Percentiles rank a stretch among this genome's conserved stretches.
Conservation (phyloP, 1,139 yeast species). For the Sugiyamaella novakii region DNA sequence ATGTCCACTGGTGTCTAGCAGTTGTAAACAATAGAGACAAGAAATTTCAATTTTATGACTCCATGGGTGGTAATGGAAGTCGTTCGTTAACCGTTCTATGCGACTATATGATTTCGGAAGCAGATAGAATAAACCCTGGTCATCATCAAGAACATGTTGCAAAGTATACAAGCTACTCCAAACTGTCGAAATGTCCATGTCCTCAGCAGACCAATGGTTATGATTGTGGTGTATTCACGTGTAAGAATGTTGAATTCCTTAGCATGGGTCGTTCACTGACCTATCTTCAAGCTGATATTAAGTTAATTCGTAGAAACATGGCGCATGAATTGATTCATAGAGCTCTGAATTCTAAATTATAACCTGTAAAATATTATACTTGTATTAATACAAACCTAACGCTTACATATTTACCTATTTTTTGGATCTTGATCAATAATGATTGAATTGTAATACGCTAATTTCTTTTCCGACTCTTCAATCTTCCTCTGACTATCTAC, state of each 20-base stretch:
- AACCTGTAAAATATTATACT: conserved; percentile 3
- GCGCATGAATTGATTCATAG: conserved; percentile 49
- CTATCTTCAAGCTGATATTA: conserved; percentile 74
- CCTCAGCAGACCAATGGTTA: conserved; percentile 90
- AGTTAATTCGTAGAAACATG: conserved; percentile 67
- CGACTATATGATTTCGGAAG: conserved; percentile 46
- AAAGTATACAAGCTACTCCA: conserved; percentile 34
- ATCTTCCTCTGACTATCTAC: conserved; percentile 48
- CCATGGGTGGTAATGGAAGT: conserved; percentile 61
- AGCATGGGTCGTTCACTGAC: conserved; percentile 51
- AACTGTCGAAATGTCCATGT: conserved; percentile 44
- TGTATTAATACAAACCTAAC: not conserved
- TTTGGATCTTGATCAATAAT: conserved; percentile 9
- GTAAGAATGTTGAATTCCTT: conserved; percentile 71
- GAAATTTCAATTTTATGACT: conserved; percentile 74
- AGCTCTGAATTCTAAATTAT: conserved; percentile 15
- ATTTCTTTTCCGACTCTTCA: conserved; percentile 46
- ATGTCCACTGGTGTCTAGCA: conserved; percentile 93
- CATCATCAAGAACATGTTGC: conserved; percentile 44
- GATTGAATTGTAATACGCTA: conserved; percentile 32
- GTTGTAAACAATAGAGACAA: conserved; percentile 64
- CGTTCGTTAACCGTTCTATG: conserved; percentile 56
- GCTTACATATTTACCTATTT: not conserved
- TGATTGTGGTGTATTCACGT: conserved; percentile 95
- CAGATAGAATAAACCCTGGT: conserved; percentile 35